Conservation (phyloP, 805 yeast species). For the Saturnispora quitensis region DNA sequence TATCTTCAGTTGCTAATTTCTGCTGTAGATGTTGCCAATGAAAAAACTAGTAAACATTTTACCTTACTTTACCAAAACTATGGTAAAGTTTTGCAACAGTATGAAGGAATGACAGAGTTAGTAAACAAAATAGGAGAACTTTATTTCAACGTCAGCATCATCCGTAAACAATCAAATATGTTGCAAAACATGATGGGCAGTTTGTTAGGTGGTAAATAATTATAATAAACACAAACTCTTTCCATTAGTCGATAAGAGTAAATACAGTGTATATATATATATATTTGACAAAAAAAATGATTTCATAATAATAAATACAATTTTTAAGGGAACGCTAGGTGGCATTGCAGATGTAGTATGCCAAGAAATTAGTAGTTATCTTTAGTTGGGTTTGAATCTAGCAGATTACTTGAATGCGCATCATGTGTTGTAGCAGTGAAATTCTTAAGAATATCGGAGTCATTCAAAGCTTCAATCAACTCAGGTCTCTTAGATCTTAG, state of each 20-base stretch:
- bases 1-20: slow-evolving; percentile 59
- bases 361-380: slow-evolving; percentile 20
- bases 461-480: slow-evolving; percentile 51
- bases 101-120: slow-evolving; percentile 16
- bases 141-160: slow-evolving; percentile 25
- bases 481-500: slow-evolving; percentile 54
- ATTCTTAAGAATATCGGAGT: slow-evolving; percentile 41
- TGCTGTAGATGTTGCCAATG: slow-evolving; percentile 40
- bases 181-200: slow-evolving; percentile 74
- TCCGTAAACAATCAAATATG: slow-evolving; percentile 45
- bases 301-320: not conserved
- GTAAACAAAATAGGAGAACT: slow-evolving; percentile 24
- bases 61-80: slow-evolving; percentile 39
- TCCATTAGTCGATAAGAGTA: not conserved
- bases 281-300: not conserved
- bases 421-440: slow-evolving; percentile 17
- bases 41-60: slow-evolving; percentile 32
- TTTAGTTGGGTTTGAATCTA: slow-evolving; percentile 22
- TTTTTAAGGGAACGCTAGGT: too few relatives aligned
- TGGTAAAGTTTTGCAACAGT: slow-evolving; percentile 14
- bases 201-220: slow-evolving; percentile 35
- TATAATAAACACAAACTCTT: not conserved
- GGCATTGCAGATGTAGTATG: not conserved
- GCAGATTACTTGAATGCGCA: slow-evolving; percentile 19
- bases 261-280: not conserved